Percentiles rank a stretch among this genome's conserved stretches.
Evolutionary conservation across 2,329 filamentous ascomycete species (phyloP).

Genomic region (Sporothrix humicola): DNA sequence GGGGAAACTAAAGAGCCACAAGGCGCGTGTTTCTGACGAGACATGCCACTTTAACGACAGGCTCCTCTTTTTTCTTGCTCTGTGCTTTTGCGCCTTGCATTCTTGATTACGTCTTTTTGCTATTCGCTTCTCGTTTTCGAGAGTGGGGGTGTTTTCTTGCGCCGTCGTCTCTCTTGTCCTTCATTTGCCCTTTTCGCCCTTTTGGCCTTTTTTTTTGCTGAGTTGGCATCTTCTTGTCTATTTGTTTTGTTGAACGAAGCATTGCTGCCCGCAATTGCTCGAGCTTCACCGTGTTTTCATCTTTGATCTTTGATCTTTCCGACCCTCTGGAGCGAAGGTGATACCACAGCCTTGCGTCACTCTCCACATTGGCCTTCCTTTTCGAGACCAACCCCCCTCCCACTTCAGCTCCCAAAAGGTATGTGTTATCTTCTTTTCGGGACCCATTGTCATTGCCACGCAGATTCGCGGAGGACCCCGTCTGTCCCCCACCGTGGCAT

Average conservation of each 20-base stretch:
- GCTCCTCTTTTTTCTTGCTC: slow-evolving; percentile 15
- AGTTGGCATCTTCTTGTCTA: not conserved
- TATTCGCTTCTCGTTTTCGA: not conserved
- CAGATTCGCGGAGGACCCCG: not conserved
- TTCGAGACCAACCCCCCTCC: too few relatives aligned
- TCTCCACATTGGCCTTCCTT: not conserved
- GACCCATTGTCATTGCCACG: slow-evolving; percentile 12
- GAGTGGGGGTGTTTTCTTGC: slow-evolving; percentile 4
- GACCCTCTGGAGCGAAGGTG: not conserved
- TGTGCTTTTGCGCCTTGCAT: too few relatives aligned
- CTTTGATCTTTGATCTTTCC: not conserved
- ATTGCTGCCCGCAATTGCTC: not conserved
- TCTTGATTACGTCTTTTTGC: not conserved
- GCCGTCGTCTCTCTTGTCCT: not conserved
- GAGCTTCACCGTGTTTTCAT: not conserved
- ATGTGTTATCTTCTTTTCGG: not conserved
- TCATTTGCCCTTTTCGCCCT: not conserved
- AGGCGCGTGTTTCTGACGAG: slow-evolving; percentile 14
- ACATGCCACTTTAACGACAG: slow-evolving; percentile 21
- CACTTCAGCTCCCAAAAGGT: not conserved
- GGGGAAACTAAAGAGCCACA: slow-evolving; percentile 11
- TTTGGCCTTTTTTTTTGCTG: not conserved
- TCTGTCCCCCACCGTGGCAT: slow-evolving; percentile 15
- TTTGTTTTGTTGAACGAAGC: not conserved
- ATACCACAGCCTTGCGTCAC: slow-evolving; percentile 17